Conservation (phyloP, 371 early-diverging fungal species). For the Dentiscutata heterogama region DNA sequence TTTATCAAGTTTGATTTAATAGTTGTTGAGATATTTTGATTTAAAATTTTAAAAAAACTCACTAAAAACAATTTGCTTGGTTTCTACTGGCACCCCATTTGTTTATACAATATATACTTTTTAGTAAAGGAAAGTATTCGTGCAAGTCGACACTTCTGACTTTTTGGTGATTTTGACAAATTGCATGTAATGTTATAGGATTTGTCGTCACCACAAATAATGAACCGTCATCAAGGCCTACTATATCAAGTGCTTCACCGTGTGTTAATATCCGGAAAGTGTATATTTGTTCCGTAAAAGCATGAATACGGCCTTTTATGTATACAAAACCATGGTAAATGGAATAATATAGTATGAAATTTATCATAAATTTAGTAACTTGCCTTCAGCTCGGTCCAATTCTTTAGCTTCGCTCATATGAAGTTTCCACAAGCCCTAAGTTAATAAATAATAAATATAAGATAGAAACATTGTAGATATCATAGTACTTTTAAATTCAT, state of each 20-base stretch:
- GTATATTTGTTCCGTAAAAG: slow-evolving; percentile 72
- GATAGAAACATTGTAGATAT: background rate
- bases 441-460: background rate
- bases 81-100: too few relatives aligned
- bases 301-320: slow-evolving; percentile 15
- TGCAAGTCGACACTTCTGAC: slow-evolving; percentile 75
- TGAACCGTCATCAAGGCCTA: slow-evolving; percentile 63
- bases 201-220: slow-evolving; percentile 73
- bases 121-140: slow-evolving; percentile 81
- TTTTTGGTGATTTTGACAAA: slow-evolving; percentile 67
- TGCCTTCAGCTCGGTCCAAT: slow-evolving; percentile 77
- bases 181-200: slow-evolving; percentile 76
- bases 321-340: background rate
- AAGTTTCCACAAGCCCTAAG: slow-evolving; percentile 71
- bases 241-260: slow-evolving; percentile 78
- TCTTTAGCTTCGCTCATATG: slow-evolving; percentile 64
- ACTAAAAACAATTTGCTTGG: too few relatives aligned
- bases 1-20: too few relatives aligned
- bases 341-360: background rate
- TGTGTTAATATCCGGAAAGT: slow-evolving; percentile 76
- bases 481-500: background rate
- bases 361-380: slow-evolving; percentile 63
- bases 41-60: too few relatives aligned
- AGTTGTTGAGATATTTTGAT: too few relatives aligned
- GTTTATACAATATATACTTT: slow-evolving; percentile 29